Evolutionary conservation across 1,284 basidiomycete species (phyloP).

Genomic region (Ceratobasidium sp.): DNA sequence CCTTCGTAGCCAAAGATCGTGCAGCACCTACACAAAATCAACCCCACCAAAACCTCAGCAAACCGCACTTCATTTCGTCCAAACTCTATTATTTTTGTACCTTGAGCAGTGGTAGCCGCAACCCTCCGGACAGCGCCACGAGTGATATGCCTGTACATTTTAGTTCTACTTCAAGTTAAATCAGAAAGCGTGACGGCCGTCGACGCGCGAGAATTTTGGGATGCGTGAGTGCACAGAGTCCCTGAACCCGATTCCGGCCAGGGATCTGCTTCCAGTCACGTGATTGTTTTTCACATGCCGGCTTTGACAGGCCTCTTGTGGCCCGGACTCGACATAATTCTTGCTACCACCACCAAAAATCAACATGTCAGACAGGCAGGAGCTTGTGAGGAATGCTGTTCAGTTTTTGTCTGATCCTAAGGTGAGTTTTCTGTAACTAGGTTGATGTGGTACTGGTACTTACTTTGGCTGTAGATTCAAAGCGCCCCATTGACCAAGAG

Average conservation of each 20-base stretch:
- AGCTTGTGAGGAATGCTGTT: slow-evolving; percentile 84
- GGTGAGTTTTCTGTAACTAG: slow-evolving; percentile 58
- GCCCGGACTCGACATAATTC: slow-evolving; percentile 28
- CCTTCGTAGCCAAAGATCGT: slow-evolving; percentile 40
- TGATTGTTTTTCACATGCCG: slow-evolving; percentile 37
- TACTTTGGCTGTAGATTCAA: slow-evolving; percentile 67
- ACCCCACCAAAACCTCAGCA: background rate
- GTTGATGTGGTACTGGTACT: background rate
- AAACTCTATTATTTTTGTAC: background rate
- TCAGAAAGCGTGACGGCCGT: slow-evolving; percentile 15
- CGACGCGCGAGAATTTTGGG: slow-evolving; percentile 43
- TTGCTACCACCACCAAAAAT: slow-evolving; percentile 63
- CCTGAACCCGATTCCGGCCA: slow-evolving; percentile 26
- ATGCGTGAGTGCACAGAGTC: slow-evolving; percentile 5
- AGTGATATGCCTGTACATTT: slow-evolving; percentile 43
- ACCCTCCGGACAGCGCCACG: slow-evolving; percentile 31
- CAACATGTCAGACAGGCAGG: slow-evolving; percentile 57
- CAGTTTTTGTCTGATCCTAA: slow-evolving; percentile 83
- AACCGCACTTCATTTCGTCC: background rate
- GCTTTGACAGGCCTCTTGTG: slow-evolving; percentile 7
- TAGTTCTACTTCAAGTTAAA: slow-evolving; percentile 7
- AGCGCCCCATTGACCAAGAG: slow-evolving; percentile 85
- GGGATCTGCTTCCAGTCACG: slow-evolving; percentile 22
- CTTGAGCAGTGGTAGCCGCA: slow-evolving; percentile 23
- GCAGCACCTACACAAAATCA: slow-evolving; percentile 24